A percentile compares a stretch with the other conserved stretches of the same genome.
Evolutionary conservation across 495 filamentous ascomycete genomes (phyloP).

Genomic region (Aspergillus asperescens): DNA sequence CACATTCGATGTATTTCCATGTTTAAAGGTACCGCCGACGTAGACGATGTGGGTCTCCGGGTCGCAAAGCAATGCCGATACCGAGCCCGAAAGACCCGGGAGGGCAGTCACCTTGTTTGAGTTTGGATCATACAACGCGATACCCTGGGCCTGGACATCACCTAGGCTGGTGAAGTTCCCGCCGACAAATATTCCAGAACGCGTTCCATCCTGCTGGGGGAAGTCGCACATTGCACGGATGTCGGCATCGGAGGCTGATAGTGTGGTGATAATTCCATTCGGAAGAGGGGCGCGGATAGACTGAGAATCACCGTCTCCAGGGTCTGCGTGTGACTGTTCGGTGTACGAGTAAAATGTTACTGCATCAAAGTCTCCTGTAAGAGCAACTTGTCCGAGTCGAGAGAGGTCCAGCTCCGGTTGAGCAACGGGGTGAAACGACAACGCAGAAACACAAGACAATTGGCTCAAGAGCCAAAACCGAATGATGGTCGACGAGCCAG

Average conservation of each 20-base stretch:
- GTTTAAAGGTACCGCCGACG: conserved; percentile 80
- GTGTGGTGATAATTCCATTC: conserved; percentile 72
- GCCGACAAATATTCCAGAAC: conserved; percentile 73
- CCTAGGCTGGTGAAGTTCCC: conserved; percentile 96
- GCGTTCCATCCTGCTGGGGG: conserved; percentile 57
- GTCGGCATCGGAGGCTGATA: conserved; percentile 70
- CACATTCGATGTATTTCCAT: conserved; percentile 78
- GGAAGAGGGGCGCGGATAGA: conserved; percentile 78
- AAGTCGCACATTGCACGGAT: conserved; percentile 87
- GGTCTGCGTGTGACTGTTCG: conserved; percentile 64
- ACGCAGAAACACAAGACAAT: conserved; percentile 48
- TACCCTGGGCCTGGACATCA: conserved; percentile 65
- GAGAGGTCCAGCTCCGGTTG: conserved; percentile 75
- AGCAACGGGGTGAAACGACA: conserved; percentile 66
- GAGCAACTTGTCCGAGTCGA: conserved; percentile 74
- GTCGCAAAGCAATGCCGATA: conserved; percentile 79
- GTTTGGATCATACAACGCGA: conserved; percentile 73
- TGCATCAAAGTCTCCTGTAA: conserved; percentile 86
- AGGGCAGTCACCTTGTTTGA: conserved; percentile 63
- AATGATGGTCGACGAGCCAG: conserved; percentile 40
- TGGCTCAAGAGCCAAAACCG: conserved; percentile 38
- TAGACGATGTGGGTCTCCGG: conserved; percentile 77
- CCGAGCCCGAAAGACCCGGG: conserved; percentile 72
- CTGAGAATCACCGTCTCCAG: conserved; percentile 69
- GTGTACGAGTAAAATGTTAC: conserved; percentile 85